phyloP scores from a whole-genome alignment of 1,284 basidiomycete species.

The Fomitiporia mediterranea region DNA sequence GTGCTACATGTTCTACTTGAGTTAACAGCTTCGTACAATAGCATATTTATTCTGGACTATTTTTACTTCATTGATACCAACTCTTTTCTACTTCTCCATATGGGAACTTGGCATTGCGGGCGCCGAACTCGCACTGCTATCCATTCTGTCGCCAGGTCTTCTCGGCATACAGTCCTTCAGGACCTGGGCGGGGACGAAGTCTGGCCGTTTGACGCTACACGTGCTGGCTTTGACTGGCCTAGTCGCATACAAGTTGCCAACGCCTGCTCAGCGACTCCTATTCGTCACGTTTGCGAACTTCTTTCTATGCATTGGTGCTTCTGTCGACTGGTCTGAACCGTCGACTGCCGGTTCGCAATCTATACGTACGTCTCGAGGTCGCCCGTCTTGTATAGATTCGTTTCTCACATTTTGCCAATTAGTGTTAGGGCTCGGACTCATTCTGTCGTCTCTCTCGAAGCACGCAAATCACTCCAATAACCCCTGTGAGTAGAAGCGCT shows the following conservation, averaged over 20 bases:
- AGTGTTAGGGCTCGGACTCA: constrained; percentile 69
- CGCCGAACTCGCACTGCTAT: constrained; percentile 66
- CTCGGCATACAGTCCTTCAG: constrained; percentile 45
- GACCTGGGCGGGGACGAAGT: constrained; percentile 41
- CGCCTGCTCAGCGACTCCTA: constrained; percentile 52
- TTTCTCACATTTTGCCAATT: too few relatives aligned
- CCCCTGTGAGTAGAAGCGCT: constrained; percentile 58
- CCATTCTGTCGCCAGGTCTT: constrained; percentile 62
- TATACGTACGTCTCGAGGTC: constrained; percentile 50
- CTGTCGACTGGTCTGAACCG: constrained; percentile 50
- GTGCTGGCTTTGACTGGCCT: constrained; percentile 55
- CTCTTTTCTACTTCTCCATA: constrained; percentile 89
- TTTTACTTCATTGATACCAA: constrained; percentile 77
- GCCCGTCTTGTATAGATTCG: too few relatives aligned
- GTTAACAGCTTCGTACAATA: constrained; percentile 29
- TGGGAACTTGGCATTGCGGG: constrained; percentile 85
- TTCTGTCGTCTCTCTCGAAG: constrained; percentile 69
- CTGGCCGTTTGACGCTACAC: constrained; percentile 46
- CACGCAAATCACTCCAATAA: constrained; percentile 79
- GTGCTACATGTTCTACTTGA: too few relatives aligned
- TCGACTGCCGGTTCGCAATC: constrained; percentile 43
- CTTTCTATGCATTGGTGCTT: constrained; percentile 46
- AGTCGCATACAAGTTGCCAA: constrained; percentile 52
- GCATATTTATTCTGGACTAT: constrained; percentile 88
- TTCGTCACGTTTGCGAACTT: constrained; percentile 54